These are phyloP conservation scores for Solanum hybrid DNA, from an alignment of 305 asterid genomes.

Conservation along the genomic window DNA sequence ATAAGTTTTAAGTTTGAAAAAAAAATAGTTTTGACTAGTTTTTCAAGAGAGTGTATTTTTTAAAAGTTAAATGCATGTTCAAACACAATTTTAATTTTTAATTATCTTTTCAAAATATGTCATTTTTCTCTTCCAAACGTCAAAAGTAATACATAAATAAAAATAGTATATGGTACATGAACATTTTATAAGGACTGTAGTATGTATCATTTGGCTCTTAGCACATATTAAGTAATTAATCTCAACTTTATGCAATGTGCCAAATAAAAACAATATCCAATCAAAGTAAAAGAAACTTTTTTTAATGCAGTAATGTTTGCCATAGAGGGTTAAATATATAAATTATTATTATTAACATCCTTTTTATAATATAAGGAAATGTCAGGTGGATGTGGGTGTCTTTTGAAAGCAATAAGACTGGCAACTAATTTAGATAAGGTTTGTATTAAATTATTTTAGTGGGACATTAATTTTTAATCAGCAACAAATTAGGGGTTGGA, in stretches of 20 bases:
- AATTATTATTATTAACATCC: neutral
- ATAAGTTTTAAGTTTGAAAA: neutral
- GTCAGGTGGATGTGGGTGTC: neutral
- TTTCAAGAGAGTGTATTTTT: neutral
- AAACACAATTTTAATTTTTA: neutral
- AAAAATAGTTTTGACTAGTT: neutral
- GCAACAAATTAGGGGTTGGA: neutral
- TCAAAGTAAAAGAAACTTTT: neutral
- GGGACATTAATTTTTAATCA: constrained; percentile 4
- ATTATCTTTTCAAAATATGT: neutral
- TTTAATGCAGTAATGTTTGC: neutral
- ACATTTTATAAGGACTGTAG: neutral
- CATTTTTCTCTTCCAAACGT: neutral
- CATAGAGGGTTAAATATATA: neutral
- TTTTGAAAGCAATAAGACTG: neutral
- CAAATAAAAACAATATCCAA: neutral
- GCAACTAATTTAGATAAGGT: neutral
- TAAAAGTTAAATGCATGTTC: neutral
- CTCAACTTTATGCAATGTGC: neutral
- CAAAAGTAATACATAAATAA: neutral
- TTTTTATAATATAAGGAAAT: neutral
- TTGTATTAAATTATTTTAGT: neutral
- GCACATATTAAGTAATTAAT: neutral
- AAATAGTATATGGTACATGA: neutral
- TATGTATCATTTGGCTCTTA: neutral